Base-by-base conservation (phyloP, 1,284 basidiomycete genomes). In the Termitomyces sp. region DNA sequence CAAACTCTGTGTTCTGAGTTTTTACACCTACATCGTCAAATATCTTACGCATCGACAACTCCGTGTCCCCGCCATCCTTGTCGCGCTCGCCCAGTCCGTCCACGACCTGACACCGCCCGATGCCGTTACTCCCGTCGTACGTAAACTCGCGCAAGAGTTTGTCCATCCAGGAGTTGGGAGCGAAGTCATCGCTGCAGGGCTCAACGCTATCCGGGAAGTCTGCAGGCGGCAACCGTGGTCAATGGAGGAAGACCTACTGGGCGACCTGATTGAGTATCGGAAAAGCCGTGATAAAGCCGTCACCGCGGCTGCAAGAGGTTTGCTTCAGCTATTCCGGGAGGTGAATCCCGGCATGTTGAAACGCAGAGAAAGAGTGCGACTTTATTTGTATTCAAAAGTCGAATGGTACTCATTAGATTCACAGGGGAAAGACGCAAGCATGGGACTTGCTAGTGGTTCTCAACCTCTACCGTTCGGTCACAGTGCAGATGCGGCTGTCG, bases 81-180 rank as follows among this genome's bases (percentile, higher is more conserved):
- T 94, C 54, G 83, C 93, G 1, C 84, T 99, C 54, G 96, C 96
- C 14, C 93, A 98, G 68, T 95, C 93, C 13, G 91, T 96, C 1
- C 97, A 99, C 69, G 91, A 95, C 45, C 81, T 97, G 51, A 97
- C 95, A 0, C 96, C 95, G 2, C 96, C 97, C 0, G 95, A 98
- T 66, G 91, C 84, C 3, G 76, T 99, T 11, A 86, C 84, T 2
- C 96, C 97, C 2, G 88, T 96, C 40, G 77, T 99, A 46, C 82
- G 84, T 53, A 99, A 99, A 72, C 74, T 99, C 50, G 92, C 95
- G 0, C 86, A 91, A 62, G 93, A 97, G 65, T 99, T 99, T 62
- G 91, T 99, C 2, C 96, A 99, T 69, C 96, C 96, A 0, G 97
- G 97, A 56, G 97, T 99, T 3, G 92, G 93, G 3, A 81, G 86